Evolutionary conservation across 208 protist genomes (phyloP).

Genomic region (Jaenimonas drosophilae): DNA sequence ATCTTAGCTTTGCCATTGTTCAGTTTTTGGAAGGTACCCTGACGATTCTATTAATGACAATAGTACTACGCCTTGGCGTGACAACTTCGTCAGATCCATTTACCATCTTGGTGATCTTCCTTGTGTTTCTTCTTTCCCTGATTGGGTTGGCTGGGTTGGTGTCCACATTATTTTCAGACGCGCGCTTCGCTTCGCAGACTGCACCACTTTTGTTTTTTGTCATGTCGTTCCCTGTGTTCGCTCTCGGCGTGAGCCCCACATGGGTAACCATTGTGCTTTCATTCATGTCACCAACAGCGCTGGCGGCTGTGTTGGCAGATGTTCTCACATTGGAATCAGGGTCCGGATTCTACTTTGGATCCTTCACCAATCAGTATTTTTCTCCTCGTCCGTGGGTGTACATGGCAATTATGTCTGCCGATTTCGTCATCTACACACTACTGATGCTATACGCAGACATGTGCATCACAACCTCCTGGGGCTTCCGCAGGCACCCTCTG

Average conservation of each 20-base stretch:
- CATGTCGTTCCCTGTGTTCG: conserved; percentile 30
- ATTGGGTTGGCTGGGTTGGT: conserved; percentile 48
- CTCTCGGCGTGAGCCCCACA: conserved; percentile 3
- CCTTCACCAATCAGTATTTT: neutral
- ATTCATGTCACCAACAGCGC: conserved; percentile 16
- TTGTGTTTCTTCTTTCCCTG: conserved; percentile 38
- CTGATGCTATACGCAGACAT: conserved; percentile 57
- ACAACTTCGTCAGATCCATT: neutral
- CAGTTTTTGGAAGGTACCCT: conserved; percentile 42
- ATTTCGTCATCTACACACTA: conserved; percentile 42
- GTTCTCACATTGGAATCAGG: conserved; percentile 1
- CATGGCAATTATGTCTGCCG: conserved; percentile 23
- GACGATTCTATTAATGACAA: conserved; percentile 27
- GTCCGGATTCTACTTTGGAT: neutral
- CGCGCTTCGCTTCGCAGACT: too few relatives aligned
- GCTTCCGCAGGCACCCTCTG: conserved; percentile 37
- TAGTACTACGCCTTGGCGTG: neutral
- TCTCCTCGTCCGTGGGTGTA: conserved; percentile 7
- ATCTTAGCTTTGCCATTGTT: conserved; percentile 43
- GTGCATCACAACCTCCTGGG: conserved; percentile 39
- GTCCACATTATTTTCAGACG: conserved; percentile 62
- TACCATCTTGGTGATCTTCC: conserved; percentile 42
- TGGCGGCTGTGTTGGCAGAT: conserved; percentile 14
- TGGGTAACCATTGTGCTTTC: conserved; percentile 6
- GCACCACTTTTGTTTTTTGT: conserved; percentile 57